Conservation (phyloP, 371 early-diverging fungal genomes). For the Mortierella sp. region DNA sequence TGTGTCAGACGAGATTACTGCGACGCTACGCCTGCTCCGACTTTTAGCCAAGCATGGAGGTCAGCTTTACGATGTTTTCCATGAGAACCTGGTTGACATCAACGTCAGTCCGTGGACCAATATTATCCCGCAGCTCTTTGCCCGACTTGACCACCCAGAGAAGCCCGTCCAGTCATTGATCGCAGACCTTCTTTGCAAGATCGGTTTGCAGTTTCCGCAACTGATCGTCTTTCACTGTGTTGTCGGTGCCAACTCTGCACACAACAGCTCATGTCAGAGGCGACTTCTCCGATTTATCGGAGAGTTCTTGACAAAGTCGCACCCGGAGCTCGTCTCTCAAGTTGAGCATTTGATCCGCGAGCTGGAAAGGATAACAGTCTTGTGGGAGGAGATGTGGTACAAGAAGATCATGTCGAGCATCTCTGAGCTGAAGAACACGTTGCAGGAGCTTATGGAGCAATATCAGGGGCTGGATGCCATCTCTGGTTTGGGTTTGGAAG, state of each 20-base stretch:
- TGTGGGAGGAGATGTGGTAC: slow-evolving; percentile 89
- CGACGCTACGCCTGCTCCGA: slow-evolving; percentile 75
- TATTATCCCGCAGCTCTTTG: slow-evolving; percentile 87
- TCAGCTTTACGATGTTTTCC: slow-evolving; percentile 61
- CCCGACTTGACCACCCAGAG: slow-evolving; percentile 79
- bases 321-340: slow-evolving; percentile 68
- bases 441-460: slow-evolving; percentile 71
- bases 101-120: slow-evolving; percentile 73
- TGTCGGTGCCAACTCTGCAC: slow-evolving; percentile 70
- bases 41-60: slow-evolving; percentile 77
- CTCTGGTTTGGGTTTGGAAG: slow-evolving; percentile 54
- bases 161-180: slow-evolving; percentile 66
- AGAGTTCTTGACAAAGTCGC: slow-evolving; percentile 60
- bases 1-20: slow-evolving; percentile 64
- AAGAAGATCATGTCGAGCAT: slow-evolving; percentile 78
- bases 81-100: slow-evolving; percentile 61
- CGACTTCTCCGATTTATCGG: slow-evolving; percentile 61
- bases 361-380: slow-evolving; percentile 80
- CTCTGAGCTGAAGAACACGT: slow-evolving; percentile 68
- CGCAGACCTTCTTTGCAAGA: slow-evolving; percentile 66
- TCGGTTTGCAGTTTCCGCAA: slow-evolving; percentile 75
- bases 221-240: slow-evolving; percentile 80
- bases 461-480: slow-evolving; percentile 64
- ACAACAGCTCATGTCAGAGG: slow-evolving; percentile 62
- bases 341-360: slow-evolving; percentile 75